These are phyloP conservation scores for Tilletia caries DNA, from an alignment of 1,284 basidiomycete species.

Conservation along the genomic window DNA sequence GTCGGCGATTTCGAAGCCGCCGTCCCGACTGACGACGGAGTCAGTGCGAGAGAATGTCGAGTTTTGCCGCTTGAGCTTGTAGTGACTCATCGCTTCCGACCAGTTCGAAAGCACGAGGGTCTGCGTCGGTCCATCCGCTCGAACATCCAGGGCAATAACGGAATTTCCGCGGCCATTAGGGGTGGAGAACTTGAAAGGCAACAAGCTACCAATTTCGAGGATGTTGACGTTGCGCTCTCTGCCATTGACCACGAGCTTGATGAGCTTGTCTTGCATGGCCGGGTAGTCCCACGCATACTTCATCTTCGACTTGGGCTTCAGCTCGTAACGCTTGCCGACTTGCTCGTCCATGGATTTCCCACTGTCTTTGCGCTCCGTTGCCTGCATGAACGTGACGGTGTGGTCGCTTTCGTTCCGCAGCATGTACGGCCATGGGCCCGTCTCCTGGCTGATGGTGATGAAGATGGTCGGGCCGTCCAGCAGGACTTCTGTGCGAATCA, in stretches of 20 bases:
- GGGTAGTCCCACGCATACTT: conserved; percentile 95
- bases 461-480: conserved; percentile 88
- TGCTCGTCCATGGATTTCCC: conserved; percentile 23
- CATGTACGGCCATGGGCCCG: conserved; percentile 77
- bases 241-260: conserved; percentile 66
- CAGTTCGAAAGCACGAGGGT: conserved; percentile 84
- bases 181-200: conserved; percentile 75
- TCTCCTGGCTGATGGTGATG: conserved; percentile 68
- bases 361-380: conserved; percentile 22
- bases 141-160: conserved; percentile 83
- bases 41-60: conserved; percentile 65
- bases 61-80: conserved; percentile 70
- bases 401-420: conserved; percentile 86
- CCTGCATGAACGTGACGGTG: conserved; percentile 69
- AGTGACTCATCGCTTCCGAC: conserved; percentile 78
- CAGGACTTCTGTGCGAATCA: conserved; percentile 78
- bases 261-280: conserved; percentile 75
- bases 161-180: conserved; percentile 55
- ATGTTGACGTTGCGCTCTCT: conserved; percentile 78
- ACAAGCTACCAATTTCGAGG: conserved; percentile 89
- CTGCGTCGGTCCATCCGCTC: conserved; percentile 83
- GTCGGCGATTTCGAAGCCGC: conserved; percentile 76
- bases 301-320: conserved; percentile 63
- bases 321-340: conserved; percentile 57
- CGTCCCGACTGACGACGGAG: conserved; percentile 63